Conservation (phyloP, 805 yeast genomes). For the Helenozyma rhizophorensis region DNA sequence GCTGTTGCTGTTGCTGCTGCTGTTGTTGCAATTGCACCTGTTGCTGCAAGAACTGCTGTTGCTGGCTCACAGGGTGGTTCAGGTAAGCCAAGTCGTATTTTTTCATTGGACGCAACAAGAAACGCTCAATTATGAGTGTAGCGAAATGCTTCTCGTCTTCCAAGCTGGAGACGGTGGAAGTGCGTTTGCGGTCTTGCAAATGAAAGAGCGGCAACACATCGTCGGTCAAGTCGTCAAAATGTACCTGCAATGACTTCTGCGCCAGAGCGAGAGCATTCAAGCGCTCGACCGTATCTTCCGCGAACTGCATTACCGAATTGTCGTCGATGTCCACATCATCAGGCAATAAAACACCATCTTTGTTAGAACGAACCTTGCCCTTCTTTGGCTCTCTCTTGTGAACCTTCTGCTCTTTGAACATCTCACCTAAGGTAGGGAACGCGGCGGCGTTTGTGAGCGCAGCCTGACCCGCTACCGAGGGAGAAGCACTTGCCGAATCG, state of each 20-base stretch:
- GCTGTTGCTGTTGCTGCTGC: constrained; percentile 22
- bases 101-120: constrained; percentile 37
- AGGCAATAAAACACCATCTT: constrained; percentile 31
- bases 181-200: constrained; percentile 30
- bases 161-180: constrained; percentile 30
- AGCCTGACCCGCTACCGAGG: constrained; percentile 30
- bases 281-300: constrained; percentile 44
- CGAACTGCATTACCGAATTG: constrained; percentile 41
- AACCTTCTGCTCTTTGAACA: constrained; percentile 34
- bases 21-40: constrained; percentile 28
- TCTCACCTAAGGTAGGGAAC: constrained; percentile 56
- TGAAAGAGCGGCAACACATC: constrained; percentile 46
- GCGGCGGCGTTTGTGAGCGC: constrained; percentile 47
- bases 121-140: constrained; percentile 38
- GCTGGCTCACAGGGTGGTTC: constrained; percentile 38
- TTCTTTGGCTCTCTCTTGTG: constrained; percentile 27
- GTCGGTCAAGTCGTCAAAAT: constrained; percentile 27
- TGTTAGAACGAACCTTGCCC: constrained; percentile 28
- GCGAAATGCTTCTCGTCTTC: constrained; percentile 34
- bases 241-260: constrained; percentile 37
- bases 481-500: constrained; percentile 30
- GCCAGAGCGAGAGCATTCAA: constrained; percentile 35
- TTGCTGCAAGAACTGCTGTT: constrained; percentile 21
- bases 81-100: constrained; percentile 44
- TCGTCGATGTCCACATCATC: constrained; percentile 50